Conservation (phyloP, 352 stramenopile species). For the Globisporangium paroecandrum region DNA sequence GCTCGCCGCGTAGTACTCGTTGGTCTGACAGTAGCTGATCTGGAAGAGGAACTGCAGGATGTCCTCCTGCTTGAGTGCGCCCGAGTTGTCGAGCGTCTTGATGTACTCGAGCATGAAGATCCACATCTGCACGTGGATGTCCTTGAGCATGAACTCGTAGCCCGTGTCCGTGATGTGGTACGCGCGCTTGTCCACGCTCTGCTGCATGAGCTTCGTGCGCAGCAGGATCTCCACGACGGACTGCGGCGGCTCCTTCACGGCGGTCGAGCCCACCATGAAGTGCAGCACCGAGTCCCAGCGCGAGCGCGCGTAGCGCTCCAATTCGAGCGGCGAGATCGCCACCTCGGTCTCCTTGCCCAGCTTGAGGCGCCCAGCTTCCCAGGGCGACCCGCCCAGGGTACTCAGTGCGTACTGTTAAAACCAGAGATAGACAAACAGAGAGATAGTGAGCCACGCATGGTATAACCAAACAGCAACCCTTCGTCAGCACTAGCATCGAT, state of each 20-base stretch:
- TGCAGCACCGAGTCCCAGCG: slow-evolving; percentile 71
- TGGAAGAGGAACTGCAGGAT: slow-evolving; percentile 89
- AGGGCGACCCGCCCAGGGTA: slow-evolving; percentile 67
- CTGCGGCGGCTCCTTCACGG: slow-evolving; percentile 57
- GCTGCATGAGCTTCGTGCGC: slow-evolving; percentile 66
- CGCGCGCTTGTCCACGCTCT: slow-evolving; percentile 48
- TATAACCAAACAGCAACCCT: neutral
- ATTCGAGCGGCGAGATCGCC: slow-evolving; percentile 41
- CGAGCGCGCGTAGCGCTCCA: slow-evolving; percentile 58
- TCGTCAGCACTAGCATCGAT: neutral
- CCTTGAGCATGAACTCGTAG: slow-evolving; percentile 92
- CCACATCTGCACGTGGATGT: slow-evolving; percentile 91
- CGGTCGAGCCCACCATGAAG: slow-evolving; percentile 74
- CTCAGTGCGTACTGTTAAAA: slow-evolving; percentile 52
- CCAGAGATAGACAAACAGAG: neutral
- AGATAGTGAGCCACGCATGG: neutral
- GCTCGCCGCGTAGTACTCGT: slow-evolving; percentile 76
- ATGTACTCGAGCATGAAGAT: slow-evolving; percentile 91
- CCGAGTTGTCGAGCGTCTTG: slow-evolving; percentile 71
- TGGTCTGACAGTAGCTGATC: slow-evolving; percentile 87
- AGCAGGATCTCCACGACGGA: slow-evolving; percentile 75
- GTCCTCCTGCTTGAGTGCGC: slow-evolving; percentile 75
- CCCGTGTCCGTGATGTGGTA: slow-evolving; percentile 86
- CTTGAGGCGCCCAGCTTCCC: slow-evolving; percentile 50
- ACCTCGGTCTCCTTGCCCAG: slow-evolving; percentile 43